Evolutionary conservation across 305 asterid species (phyloP).

Genomic region (Solanum hybrid): DNA sequence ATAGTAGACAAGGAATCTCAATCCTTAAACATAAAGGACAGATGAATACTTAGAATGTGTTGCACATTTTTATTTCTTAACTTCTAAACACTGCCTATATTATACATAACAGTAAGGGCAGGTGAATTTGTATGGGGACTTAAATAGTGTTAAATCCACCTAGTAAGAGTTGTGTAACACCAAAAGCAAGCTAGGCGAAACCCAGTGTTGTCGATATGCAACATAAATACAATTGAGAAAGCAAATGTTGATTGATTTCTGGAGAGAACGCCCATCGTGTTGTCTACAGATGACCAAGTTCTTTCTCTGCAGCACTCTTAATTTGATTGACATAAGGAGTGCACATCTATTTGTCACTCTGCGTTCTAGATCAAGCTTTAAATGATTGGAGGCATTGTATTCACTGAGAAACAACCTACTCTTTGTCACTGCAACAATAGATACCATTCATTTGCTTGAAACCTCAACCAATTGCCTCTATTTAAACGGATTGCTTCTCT

Average conservation of each 20-base stretch:
- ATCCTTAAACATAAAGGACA: neutral
- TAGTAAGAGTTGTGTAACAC: neutral
- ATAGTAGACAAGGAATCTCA: neutral
- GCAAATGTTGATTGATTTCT: neutral
- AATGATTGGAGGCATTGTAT: neutral
- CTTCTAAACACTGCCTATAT: neutral
- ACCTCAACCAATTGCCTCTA: conserved; percentile 2
- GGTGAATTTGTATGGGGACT: neutral
- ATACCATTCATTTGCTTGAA: neutral
- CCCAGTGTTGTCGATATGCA: neutral
- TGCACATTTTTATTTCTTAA: neutral
- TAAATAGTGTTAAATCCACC: neutral
- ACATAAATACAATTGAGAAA: neutral
- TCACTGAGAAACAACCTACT: conserved; percentile 11
- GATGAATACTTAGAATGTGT: neutral
- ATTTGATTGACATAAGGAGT: neutral
- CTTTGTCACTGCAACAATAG: conserved; percentile 5
- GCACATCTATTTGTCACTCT: neutral
- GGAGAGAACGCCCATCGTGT: neutral
- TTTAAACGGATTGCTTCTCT: conserved; percentile 7
- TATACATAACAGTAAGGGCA: neutral
- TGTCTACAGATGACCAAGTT: neutral
- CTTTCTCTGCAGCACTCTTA: neutral
- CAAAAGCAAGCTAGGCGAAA: neutral
- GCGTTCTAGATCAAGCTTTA: neutral